phyloP scores from a whole-genome alignment of 768 basidiomycete genomes.

The Tylopilus balloui region DNA sequence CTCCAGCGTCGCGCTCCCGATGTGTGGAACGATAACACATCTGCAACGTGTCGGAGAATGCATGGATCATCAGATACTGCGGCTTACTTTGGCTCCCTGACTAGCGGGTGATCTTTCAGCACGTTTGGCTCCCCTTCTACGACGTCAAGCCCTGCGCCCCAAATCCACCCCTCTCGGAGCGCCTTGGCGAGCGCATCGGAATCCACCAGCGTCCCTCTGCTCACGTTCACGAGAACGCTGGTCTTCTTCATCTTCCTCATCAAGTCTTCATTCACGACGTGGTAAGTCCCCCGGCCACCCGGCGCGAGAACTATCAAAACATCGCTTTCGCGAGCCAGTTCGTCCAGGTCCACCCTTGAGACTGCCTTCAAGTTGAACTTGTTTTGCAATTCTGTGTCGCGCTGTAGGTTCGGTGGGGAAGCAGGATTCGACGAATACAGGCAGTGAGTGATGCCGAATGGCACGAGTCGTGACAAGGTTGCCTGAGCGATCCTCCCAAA shows the following conservation, averaged over 20 bases:
- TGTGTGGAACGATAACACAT: slow-evolving; percentile 82
- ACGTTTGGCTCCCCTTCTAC: slow-evolving; percentile 89
- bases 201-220: slow-evolving; percentile 85
- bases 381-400: slow-evolving; percentile 37
- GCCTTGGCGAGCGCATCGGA: slow-evolving; percentile 84
- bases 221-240: slow-evolving; percentile 79
- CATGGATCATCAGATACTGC: not conserved
- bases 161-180: slow-evolving; percentile 72
- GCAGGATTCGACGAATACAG: slow-evolving; percentile 62
- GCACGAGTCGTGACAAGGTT: slow-evolving; percentile 69
- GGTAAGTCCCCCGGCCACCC: slow-evolving; percentile 63
- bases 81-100: slow-evolving; percentile 67
- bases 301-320: slow-evolving; percentile 81
- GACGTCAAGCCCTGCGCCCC: slow-evolving; percentile 91
- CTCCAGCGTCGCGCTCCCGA: slow-evolving; percentile 86
- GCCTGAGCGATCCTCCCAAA: slow-evolving; percentile 93
- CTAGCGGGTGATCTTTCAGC: slow-evolving; percentile 66
- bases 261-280: slow-evolving; percentile 69
- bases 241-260: slow-evolving; percentile 81
- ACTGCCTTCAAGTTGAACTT: slow-evolving; percentile 38
- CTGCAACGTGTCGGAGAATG: slow-evolving; percentile 32
- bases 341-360: slow-evolving; percentile 54
- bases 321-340: slow-evolving; percentile 76
- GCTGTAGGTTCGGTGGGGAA: slow-evolving; percentile 39
- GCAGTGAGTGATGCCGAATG: slow-evolving; percentile 76